Evolutionary conservation across 768 basidiomycete genomes (phyloP), one percentile per base, ranked within the genome.

Genomic region (Floccularia luteovirens): DNA sequence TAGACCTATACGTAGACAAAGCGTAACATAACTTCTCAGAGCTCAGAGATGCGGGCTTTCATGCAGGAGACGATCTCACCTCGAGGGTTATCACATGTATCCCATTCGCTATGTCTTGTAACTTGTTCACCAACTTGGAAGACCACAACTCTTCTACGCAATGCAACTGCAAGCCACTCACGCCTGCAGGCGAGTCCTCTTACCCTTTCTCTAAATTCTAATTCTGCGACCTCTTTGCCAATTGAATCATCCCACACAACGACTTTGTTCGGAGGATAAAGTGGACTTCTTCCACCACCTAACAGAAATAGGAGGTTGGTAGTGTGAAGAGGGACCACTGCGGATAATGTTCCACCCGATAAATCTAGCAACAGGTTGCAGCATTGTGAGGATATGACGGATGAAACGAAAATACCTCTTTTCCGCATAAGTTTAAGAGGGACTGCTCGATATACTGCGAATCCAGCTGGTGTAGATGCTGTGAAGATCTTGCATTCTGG

Each of bases 181-280:
- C 89, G 71, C 44, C 89, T 67, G 54, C 86, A 89, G 3, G 81
- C 80, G 35, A 91, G 59, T 0, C 88, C 88, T 42, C 85, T 70
- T 1, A 90, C 89, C 43, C 72, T 69, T 61, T 91, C 90, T 51
- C 85, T 72, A 54, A 94, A 93, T 61, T 92, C 90, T 43, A 93
- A 72, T 57, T 92, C 89, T 25, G 86, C 88, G 36, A 90, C 83
- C 55, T 91, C 86, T 44, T 66, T 64, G n/a, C 76, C 77, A 3
- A 74, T 61, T 2, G 71, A 73, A 61, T 90, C 90, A 59, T 93
- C 85, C 89, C 89, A 93, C 39, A 94, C 58, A 47, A 93, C 70
- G 39, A 92, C 86, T 64, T 94, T 93, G 63, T 93, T 93, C 21
- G 84, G 86, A 21, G 91, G 86, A 61, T 91, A 93, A 7, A 83